phyloP scores from a whole-genome alignment of 2,329 filamentous ascomycete genomes.

The Beauveria rudraprayagi region DNA sequence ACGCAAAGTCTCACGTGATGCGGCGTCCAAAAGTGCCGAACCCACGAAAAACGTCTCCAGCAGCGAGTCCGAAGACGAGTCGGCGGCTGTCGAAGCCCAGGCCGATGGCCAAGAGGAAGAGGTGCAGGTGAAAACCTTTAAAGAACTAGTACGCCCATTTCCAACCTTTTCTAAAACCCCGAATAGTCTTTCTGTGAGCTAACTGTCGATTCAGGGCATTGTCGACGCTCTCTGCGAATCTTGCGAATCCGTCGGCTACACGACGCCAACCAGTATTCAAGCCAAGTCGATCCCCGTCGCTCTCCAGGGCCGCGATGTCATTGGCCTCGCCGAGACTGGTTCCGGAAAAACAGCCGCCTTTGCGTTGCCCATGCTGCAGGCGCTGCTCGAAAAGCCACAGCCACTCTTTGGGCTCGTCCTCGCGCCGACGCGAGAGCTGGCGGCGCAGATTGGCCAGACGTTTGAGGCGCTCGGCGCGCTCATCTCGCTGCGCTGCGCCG shows the following conservation, averaged over 20 bases:
- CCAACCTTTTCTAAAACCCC: too few species aligned
- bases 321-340: constrained; percentile 90
- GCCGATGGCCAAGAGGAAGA: constrained; percentile 25
- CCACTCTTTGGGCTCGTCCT: constrained; percentile 82
- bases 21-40: background rate
- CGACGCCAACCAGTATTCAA: constrained; percentile 81
- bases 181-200: constrained; percentile 7
- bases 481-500: constrained; percentile 78
- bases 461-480: constrained; percentile 82
- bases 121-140: constrained; percentile 50
- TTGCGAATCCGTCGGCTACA: constrained; percentile 75
- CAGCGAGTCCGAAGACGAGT: constrained; percentile 22
- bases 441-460: constrained; percentile 79
- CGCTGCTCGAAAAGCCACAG: constrained; percentile 80
- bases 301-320: constrained; percentile 74
- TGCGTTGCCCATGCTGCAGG: constrained; percentile 83
- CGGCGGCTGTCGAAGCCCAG: constrained; percentile 26
- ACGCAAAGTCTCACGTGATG: constrained; percentile 30
- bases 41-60: background rate
- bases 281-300: constrained; percentile 74
- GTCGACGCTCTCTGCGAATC: constrained; percentile 85
- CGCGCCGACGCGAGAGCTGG: constrained; percentile 87
- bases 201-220: constrained; percentile 50
- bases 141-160: constrained; percentile 44
- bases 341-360: constrained; percentile 96